phyloP scores from a whole-genome alignment of 2,329 filamentous ascomycete genomes.

The Ceratocystis harringtonii region DNA sequence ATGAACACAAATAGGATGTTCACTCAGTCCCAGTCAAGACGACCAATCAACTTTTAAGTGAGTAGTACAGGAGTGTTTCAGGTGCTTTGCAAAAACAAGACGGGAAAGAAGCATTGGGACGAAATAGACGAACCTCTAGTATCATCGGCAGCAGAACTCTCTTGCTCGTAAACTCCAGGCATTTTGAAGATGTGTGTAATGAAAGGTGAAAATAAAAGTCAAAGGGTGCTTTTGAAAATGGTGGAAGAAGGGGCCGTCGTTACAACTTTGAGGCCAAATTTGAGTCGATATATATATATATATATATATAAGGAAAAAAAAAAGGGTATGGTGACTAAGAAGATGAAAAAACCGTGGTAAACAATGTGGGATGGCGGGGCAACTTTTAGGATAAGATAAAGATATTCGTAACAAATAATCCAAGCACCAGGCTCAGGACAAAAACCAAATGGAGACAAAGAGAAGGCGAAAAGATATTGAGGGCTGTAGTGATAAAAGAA shows the following conservation, averaged over 20 bases:
- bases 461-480: background rate
- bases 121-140: constrained; percentile 25
- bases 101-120: background rate
- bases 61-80: background rate
- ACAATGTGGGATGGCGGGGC: constrained; percentile 14
- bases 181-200: constrained; percentile 20
- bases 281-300: background rate
- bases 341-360: constrained; percentile 15
- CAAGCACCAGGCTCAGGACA: background rate
- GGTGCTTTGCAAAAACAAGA: background rate
- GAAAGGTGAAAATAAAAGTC: background rate
- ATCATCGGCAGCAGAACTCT: constrained; percentile 24
- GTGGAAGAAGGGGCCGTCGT: background rate
- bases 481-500: background rate
- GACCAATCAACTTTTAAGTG: too few relatives aligned
- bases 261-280: background rate
- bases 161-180: constrained; percentile 25
- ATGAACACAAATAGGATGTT: background rate
- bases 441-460: background rate
- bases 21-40: too few relatives aligned
- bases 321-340: constrained; percentile 1
- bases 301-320: background rate
- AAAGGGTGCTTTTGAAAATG: background rate
- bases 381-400: constrained; percentile 14
- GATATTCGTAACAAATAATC: background rate